Evolutionary conservation across 108 stramenopile species (phyloP).

Genomic region (Nitzschia sp.): DNA sequence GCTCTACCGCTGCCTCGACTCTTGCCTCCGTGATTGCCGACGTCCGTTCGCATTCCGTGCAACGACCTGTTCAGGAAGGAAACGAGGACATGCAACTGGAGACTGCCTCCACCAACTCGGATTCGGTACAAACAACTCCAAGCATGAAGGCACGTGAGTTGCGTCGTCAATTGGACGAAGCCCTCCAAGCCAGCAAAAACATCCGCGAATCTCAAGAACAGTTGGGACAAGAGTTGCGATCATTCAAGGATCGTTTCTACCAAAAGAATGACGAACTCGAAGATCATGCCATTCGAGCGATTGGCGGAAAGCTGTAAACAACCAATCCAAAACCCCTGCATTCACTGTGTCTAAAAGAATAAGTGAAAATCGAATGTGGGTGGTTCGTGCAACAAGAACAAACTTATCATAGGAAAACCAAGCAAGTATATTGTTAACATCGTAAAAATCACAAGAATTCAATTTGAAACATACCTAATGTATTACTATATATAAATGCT

Average conservation of each 20-base stretch:
- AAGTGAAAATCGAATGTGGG: too few relatives aligned
- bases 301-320: slow-evolving; percentile 1
- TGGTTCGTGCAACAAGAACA: too few relatives aligned
- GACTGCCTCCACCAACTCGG: background rate
- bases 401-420: too few relatives aligned
- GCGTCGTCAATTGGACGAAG: slow-evolving; percentile 43
- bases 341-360: too few relatives aligned
- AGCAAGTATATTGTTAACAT: too few relatives aligned
- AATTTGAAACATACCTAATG: too few relatives aligned
- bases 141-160: slow-evolving; percentile 48
- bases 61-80: background rate
- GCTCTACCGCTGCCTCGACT: background rate
- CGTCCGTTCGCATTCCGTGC: background rate
- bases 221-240: slow-evolving; percentile 36
- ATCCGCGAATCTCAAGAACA: slow-evolving; percentile 40
- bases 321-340: too few relatives aligned
- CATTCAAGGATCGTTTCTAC: slow-evolving; percentile 42
- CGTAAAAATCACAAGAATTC: too few relatives aligned
- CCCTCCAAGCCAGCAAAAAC: slow-evolving; percentile 35
- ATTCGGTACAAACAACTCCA: slow-evolving; percentile 27
- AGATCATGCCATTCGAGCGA: slow-evolving; percentile 20
- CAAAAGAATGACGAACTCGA: slow-evolving; percentile 29
- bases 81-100: background rate
- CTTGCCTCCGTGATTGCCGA: background rate
- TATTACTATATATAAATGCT: too few relatives aligned